Evolutionary conservation across 139 green algal species (phyloP).

Genomic region (Volvox reticuliferus): DNA sequence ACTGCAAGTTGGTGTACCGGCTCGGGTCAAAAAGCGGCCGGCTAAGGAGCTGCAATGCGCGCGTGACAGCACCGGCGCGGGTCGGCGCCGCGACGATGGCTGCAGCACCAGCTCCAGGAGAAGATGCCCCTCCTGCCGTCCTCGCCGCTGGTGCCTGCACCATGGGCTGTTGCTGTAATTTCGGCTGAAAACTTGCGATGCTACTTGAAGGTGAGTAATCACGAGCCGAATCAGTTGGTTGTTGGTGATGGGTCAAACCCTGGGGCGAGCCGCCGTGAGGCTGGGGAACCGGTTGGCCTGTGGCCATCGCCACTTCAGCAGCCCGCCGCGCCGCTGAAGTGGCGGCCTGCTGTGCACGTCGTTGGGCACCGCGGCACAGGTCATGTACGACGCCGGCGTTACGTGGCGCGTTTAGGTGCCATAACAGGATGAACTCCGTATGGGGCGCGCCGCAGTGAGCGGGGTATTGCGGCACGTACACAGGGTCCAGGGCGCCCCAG

Average conservation of each 20-base stretch:
- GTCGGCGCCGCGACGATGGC: neutral
- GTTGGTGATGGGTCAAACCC: neutral
- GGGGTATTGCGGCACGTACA: conserved; percentile 61
- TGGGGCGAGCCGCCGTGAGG: neutral
- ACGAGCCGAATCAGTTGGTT: neutral
- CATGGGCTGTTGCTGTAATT: neutral
- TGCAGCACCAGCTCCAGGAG: neutral
- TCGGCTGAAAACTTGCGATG: too few species aligned
- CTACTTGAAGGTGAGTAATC: neutral
- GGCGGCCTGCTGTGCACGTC: neutral
- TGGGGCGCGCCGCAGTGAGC: conserved; percentile 52
- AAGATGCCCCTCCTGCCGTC: too few species aligned
- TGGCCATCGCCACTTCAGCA: neutral
- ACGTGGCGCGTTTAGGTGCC: conserved; percentile 39
- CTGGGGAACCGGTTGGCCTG: neutral
- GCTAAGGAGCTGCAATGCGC: conserved; percentile 72
- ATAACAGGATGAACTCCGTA: conserved; percentile 64
- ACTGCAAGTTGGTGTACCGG: conserved; percentile 61
- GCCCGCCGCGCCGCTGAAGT: neutral
- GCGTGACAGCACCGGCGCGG: conserved; percentile 23
- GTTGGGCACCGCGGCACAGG: conserved; percentile 22
- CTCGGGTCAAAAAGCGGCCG: conserved; percentile 60
- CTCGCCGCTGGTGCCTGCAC: neutral
- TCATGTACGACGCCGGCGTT: conserved; percentile 33
- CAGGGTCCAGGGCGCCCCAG: conserved; percentile 57